phyloP scores from a whole-genome alignment of 495 filamentous ascomycete genomes.

The Aspergillus cavernicola region DNA sequence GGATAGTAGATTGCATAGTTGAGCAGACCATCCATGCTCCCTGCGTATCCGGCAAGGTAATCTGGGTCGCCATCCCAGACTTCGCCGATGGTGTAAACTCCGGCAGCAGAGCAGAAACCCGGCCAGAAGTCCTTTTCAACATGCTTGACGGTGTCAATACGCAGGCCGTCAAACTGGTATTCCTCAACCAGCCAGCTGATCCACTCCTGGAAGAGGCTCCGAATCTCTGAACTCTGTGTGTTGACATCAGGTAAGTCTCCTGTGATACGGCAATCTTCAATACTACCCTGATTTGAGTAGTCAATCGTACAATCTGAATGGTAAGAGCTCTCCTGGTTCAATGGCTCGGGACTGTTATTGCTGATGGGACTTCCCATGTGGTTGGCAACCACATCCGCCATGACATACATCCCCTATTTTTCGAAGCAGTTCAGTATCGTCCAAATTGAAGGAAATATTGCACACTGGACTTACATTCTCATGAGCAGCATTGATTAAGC shows the following conservation, averaged over 20 bases:
- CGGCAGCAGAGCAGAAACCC: slow-evolving; percentile 58
- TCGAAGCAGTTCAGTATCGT: too few species aligned
- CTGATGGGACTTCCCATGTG: slow-evolving; percentile 4
- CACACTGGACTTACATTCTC: not conserved
- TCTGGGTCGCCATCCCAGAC: slow-evolving; percentile 58
- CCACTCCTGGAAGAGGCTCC: not conserved
- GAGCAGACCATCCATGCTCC: slow-evolving; percentile 54
- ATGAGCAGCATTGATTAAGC: not conserved
- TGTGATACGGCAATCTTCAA: not conserved
- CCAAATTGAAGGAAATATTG: too few species aligned
- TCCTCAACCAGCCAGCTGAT: not conserved
- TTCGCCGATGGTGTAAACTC: slow-evolving; percentile 69
- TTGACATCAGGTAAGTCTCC: not conserved
- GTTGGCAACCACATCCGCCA: slow-evolving; percentile 11
- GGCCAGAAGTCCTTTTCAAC: slow-evolving; percentile 69
- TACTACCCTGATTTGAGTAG: not conserved
- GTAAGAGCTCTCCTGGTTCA: not conserved
- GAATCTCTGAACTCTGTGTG: not conserved
- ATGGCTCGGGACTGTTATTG: not conserved
- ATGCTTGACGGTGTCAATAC: slow-evolving; percentile 74
- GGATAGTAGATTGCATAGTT: slow-evolving; percentile 53
- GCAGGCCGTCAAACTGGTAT: slow-evolving; percentile 56
- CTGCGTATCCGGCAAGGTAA: slow-evolving; percentile 64
- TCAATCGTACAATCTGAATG: not conserved
- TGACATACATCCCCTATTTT: slow-evolving; percentile 2